Evolutionary conservation across 192 early-diverging fungal genomes (phyloP), one percentile per base, ranked within the genome.

Genomic region (Funneliformis mosseae): DNA sequence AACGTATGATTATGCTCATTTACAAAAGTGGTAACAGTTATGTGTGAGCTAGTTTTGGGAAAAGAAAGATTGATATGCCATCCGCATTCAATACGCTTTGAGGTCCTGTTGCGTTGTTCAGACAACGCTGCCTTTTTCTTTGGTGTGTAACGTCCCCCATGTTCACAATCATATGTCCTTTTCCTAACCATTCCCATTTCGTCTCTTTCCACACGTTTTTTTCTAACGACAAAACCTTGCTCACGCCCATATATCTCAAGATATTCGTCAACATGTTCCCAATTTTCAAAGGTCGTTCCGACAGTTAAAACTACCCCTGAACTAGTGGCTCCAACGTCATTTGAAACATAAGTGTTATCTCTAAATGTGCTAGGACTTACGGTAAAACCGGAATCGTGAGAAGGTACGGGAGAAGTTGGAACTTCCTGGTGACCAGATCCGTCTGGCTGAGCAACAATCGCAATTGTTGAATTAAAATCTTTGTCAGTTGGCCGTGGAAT

Each of bases 1-100:
- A 79, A 46, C n/a, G 60, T 68, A 71, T 79, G 78, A 71, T 79
- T 79, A 71, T 79, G 78, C 18, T 79, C 78, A 71, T 79, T 79
- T 11, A 79, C 42, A 71, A 79, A 79, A 42, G 78, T 79, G 14
- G 78, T 79, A 43, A 79, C 78, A 39, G 78, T 79, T 39, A 79
- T 79, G 59, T 70, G 68, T 71, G 66, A 12, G 42, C 78, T 71
- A 28, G 78, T 79, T 42, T 79, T 79, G 8, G 78, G 78, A 71
- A 59, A 79, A 59, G 67, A 71, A 60, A 79, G 78, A 43, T 79
- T 79, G 33, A 79, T 79, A 71, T 79, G 78, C 78, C 78, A 79
- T 38, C 68, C 68, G 25, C 78, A 79, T 79, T 79, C 63, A 70
- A 79, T 79, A 25, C 78, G 66, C 39, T 79, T 79, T 8, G 78